Evolutionary conservation across 2,329 filamentous ascomycete genomes (phyloP).

Genomic region (Tolypocladium endophyticum): DNA sequence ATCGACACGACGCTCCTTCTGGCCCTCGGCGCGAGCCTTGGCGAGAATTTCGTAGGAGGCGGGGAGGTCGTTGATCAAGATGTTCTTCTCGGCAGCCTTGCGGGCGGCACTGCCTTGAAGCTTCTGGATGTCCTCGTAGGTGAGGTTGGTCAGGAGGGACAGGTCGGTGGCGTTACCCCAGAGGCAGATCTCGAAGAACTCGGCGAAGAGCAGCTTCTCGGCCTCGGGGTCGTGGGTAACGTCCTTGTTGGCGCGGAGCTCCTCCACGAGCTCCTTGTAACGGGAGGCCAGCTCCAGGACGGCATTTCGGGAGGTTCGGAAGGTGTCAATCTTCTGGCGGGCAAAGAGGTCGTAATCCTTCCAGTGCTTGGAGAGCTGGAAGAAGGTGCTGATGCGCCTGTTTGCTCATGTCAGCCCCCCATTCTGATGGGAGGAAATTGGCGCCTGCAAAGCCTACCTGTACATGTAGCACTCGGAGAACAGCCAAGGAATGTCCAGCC

Average conservation of each 20-base stretch:
- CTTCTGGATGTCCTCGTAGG: slow-evolving; percentile 94
- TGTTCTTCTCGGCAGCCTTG: slow-evolving; percentile 82
- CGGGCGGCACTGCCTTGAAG: slow-evolving; percentile 81
- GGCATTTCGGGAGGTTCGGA: slow-evolving; percentile 81
- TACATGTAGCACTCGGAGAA: slow-evolving; percentile 93
- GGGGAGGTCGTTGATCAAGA: slow-evolving; percentile 76
- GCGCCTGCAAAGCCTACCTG: slow-evolving; percentile 36
- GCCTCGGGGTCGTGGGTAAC: slow-evolving; percentile 51
- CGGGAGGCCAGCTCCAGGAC: slow-evolving; percentile 72
- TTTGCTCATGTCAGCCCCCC: slow-evolving; percentile 8
- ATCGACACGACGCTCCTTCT: slow-evolving; percentile 68
- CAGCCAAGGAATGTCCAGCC: slow-evolving; percentile 82
- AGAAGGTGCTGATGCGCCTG: slow-evolving; percentile 68
- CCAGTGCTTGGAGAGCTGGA: slow-evolving; percentile 71
- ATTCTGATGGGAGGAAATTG: background rate
- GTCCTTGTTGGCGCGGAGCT: slow-evolving; percentile 47
- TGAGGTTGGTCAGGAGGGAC: slow-evolving; percentile 78
- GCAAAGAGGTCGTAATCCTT: slow-evolving; percentile 83
- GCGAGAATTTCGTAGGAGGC: slow-evolving; percentile 60
- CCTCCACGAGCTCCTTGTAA: slow-evolving; percentile 62
- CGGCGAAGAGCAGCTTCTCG: slow-evolving; percentile 70
- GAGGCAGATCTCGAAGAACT: slow-evolving; percentile 93
- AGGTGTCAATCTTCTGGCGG: slow-evolving; percentile 82
- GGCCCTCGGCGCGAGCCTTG: slow-evolving; percentile 50
- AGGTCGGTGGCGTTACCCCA: slow-evolving; percentile 97